These are phyloP conservation scores for Nymphaea thermarum DNA, from an alignment of 164 flowering plant species.

Conservation along the genomic window DNA sequence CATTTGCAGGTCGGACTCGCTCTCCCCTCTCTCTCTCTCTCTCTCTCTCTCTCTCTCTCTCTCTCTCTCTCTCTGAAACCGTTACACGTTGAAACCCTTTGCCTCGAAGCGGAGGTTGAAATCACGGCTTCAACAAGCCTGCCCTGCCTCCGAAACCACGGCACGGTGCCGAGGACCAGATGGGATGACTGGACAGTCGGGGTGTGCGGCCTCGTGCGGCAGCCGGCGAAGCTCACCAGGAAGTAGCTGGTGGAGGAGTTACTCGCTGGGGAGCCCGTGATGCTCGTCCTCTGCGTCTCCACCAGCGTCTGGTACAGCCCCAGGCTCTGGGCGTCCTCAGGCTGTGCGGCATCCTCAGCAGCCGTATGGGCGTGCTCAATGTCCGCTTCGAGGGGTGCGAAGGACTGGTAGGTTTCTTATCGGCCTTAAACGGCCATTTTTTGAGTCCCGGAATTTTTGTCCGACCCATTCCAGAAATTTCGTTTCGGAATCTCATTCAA, in stretches of 20 bases:
- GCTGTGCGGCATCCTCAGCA: constrained; percentile 51
- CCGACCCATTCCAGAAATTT: too few species aligned
- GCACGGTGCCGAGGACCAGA: constrained; percentile 52
- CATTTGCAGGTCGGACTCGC: too few species aligned
- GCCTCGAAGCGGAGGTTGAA: too few species aligned
- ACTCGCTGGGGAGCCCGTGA: constrained; percentile 46
- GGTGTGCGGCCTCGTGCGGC: constrained; percentile 60
- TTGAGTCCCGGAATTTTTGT: too few species aligned
- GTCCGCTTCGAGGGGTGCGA: constrained; percentile 93
- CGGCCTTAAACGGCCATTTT: too few species aligned
- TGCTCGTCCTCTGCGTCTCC: constrained; percentile 68
- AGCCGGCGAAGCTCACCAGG: constrained; percentile 61
- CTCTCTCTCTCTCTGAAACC: too few species aligned
- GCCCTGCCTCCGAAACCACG: constrained; percentile 92
- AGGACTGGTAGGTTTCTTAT: constrained; percentile 19
- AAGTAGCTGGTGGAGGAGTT: constrained; percentile 61
- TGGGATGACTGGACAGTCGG: constrained; percentile 88
- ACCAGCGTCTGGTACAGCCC: constrained; percentile 92
- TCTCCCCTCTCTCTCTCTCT: too few species aligned
- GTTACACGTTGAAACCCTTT: too few species aligned
- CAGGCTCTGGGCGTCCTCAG: constrained; percentile 46
- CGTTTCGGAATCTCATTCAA: too few species aligned
- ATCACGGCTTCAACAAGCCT: constrained; percentile 90
- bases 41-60: too few species aligned
- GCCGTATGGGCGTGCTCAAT: constrained; percentile 43